Evolutionary conservation across 2,329 filamentous ascomycete genomes (phyloP), one percentile per base, ranked within the genome.

Genomic region (Trichoderma atroviride): DNA sequence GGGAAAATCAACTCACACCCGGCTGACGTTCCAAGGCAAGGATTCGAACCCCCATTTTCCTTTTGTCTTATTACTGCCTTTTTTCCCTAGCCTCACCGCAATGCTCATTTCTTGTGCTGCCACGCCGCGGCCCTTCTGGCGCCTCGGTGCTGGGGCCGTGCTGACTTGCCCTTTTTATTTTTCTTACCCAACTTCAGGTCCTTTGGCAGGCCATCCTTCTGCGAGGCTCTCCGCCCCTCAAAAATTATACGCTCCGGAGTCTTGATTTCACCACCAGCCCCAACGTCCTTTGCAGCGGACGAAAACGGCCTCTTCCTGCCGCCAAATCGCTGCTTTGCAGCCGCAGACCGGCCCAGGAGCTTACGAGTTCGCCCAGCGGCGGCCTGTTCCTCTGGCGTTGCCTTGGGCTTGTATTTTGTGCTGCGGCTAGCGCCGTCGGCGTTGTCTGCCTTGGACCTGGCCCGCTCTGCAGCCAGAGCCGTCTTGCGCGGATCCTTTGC

Each of bases 211-310:
- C 87, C 90, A 70, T 90, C 88, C 69, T 85, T 90, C 37, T 85
- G 82, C 67, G 87, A 92, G 11, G 92, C 92, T 66, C 93, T 86
- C 72, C 91, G 89, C 0, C 93, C 93, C 78, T 96, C 93, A 74
- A 95, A 94, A n/a, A 94, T 87, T 72, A 94, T 87, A 19, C 85
- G 83, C 79, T 94, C 91, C 0, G 91, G 90, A 1, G 86, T 85
- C 79, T 88, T 87, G 73, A 87, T 78, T 5, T 68, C 76, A 24
- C 71, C 70, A 50, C 70, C 74, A 55, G 71, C 73, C 56, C 70
- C 73, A 47, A 71, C 71, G 62, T 70, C 74, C 66, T 73, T 75
- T 31, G 67, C 68, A 9, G 59, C 65, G 29, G 69, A 64, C 62
- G 74, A 71, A 67, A 75, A 66, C 9, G 71, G 74, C 33, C 33